Conservation (phyloP, 2,329 filamentous ascomycete species). For the Botryotinia globosa region DNA sequence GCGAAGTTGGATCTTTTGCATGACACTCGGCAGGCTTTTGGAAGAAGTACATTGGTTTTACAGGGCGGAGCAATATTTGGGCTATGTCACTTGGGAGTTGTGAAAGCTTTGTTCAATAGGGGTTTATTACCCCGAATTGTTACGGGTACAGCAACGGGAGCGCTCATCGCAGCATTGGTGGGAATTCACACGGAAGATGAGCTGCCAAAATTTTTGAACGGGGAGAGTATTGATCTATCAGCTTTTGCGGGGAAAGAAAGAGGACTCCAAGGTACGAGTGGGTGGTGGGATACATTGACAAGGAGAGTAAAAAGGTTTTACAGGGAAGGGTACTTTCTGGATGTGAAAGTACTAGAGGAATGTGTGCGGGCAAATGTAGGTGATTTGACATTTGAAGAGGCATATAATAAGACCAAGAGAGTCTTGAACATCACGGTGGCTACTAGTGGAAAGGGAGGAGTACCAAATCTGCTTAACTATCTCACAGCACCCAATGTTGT, state of each 20-base stretch:
- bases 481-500: slow-evolving; percentile 90
- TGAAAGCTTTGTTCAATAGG: slow-evolving; percentile 79
- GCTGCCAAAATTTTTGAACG: slow-evolving; percentile 70
- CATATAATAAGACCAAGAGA: slow-evolving; percentile 78
- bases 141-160: slow-evolving; percentile 85
- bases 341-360: slow-evolving; percentile 76
- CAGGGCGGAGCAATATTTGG: slow-evolving; percentile 92
- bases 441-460: slow-evolving; percentile 67
- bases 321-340: slow-evolving; percentile 77
- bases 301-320: slow-evolving; percentile 68
- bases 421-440: slow-evolving; percentile 91
- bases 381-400: slow-evolving; percentile 89
- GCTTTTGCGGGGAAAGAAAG: slow-evolving; percentile 59
- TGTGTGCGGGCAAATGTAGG: slow-evolving; percentile 83
- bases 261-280: slow-evolving; percentile 32
- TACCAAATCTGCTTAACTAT: slow-evolving; percentile 86
- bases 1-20: slow-evolving; percentile 81
- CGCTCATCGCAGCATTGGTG: slow-evolving; percentile 83
- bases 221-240: slow-evolving; percentile 77
- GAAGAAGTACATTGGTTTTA: slow-evolving; percentile 77
- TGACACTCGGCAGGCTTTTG: slow-evolving; percentile 84
- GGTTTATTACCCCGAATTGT: slow-evolving; percentile 86
- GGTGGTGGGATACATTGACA: slow-evolving; percentile 55
- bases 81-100: slow-evolving; percentile 83
- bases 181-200: slow-evolving; percentile 86